Evolutionary conservation across 495 filamentous ascomycete genomes (phyloP), one percentile per base, ranked within the genome.

Genomic region (Tuber aestivum): DNA sequence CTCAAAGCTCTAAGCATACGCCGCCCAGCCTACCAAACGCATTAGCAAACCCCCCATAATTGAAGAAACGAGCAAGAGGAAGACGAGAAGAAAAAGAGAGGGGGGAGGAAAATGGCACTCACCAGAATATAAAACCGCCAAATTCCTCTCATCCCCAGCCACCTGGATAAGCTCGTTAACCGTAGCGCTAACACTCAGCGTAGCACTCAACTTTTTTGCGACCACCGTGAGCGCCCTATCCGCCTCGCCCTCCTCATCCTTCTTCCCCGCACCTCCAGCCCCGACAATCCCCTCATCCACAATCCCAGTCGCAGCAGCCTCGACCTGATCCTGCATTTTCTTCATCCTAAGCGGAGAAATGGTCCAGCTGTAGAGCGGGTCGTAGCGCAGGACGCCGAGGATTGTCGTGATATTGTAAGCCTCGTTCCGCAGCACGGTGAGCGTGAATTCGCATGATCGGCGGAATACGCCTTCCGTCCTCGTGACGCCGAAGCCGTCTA

Each of bases 151-250:
- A 85, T 98, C 96, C 18, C 90, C 93, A 37, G 96, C 95, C 85
- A 95, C 92, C 83, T 97, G 95, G 77, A 98, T 98, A 74, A 99
- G 85, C 83, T 98, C 95, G 81, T 97, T 98, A 41, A 99, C 95
- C 61, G 94, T 97, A 23, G 95, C 95, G 72, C 90, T 90, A 32
- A 97, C 95, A 83, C 95, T 98, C 80, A 99, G 84, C 65, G 92
- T 95, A 86, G 97, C 96, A 79, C 90, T 91, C 81, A 99, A 84
- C 86, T 99, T 99, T 87, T 97, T 97, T 76, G 91, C 89, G 37
- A 99, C 96, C 27, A 98, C 93, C 50, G 92, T 92, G 77, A 99
- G 85, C 12, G 95, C 96, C 69, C 95, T 87, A 81, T 97, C 93
- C 21, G 95, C 96, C 84, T 99, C 96, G 20, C 94, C 93, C 83